phyloP scores from a whole-genome alignment of 129 eudicot species.

The carrot (Daucus carota) region DNA sequence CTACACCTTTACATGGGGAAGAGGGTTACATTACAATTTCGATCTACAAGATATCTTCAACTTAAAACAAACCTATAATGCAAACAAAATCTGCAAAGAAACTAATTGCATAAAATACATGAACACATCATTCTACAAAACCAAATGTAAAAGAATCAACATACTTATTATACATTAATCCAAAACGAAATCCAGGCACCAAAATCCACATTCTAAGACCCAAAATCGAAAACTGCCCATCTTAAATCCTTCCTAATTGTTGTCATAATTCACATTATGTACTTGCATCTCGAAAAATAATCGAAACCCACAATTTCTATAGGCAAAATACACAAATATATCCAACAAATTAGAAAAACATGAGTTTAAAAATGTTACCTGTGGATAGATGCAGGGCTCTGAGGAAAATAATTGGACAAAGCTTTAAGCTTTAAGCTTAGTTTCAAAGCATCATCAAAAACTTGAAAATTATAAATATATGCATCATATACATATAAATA shows the following conservation, averaged over 20 bases:
- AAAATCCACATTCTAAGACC: not conserved
- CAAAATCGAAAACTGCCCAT: not conserved
- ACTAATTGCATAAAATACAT: not conserved
- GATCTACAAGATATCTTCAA: not conserved
- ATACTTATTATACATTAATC: not conserved
- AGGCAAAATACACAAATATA: not conserved
- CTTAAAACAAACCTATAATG: not conserved
- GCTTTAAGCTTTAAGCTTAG: not conserved
- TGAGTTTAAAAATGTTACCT: not conserved
- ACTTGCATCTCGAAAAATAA: not conserved
- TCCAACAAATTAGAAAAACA: not conserved
- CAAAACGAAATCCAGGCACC: not conserved
- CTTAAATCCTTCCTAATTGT: not conserved
- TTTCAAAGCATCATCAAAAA: not conserved
- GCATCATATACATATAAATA: not conserved
- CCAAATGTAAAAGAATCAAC: not conserved
- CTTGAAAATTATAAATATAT: not conserved
- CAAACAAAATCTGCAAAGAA: not conserved
- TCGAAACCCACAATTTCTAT: not conserved
- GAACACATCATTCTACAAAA: not conserved
- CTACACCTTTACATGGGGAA: slow-evolving; percentile 28
- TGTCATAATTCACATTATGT: not conserved
- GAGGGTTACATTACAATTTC: not conserved
- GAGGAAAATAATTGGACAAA: not conserved
- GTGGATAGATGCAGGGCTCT: slow-evolving; percentile 1